Percentiles rank a stretch among this genome's conserved stretches.
Conservation (phyloP, 345 rosid species). For the Nephelium lappaceum region DNA sequence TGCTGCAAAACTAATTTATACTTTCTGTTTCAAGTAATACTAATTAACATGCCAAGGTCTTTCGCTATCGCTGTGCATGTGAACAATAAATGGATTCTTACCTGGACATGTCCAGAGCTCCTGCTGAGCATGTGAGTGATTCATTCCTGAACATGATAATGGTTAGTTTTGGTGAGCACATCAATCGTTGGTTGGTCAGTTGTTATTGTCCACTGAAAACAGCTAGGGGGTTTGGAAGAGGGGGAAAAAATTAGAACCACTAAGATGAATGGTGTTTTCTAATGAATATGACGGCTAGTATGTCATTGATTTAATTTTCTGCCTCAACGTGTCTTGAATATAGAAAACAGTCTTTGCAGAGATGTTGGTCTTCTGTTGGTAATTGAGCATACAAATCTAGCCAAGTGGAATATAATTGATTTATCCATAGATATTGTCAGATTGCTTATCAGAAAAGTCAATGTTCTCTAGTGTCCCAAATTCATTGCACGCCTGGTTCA, state of each 20-base stretch:
- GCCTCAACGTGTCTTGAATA: neutral
- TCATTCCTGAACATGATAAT: neutral
- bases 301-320: neutral
- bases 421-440: neutral
- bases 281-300: neutral
- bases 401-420: conserved; percentile 1
- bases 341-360: no score
- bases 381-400: neutral
- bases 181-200: neutral
- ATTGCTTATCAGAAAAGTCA: neutral
- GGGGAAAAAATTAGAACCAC: neutral
- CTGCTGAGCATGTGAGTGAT: neutral
- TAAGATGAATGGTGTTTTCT: neutral
- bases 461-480: neutral
- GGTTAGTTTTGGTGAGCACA: neutral
- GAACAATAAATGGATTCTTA: conserved; percentile 1
- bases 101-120: neutral
- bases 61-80: neutral
- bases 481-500: neutral
- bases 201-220: neutral
- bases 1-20: neutral
- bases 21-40: neutral
- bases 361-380: neutral
- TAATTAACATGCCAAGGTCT: neutral
- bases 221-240: neutral